phyloP scores from a whole-genome alignment of 2,329 filamentous ascomycete species.

The Cadophora gregata region DNA sequence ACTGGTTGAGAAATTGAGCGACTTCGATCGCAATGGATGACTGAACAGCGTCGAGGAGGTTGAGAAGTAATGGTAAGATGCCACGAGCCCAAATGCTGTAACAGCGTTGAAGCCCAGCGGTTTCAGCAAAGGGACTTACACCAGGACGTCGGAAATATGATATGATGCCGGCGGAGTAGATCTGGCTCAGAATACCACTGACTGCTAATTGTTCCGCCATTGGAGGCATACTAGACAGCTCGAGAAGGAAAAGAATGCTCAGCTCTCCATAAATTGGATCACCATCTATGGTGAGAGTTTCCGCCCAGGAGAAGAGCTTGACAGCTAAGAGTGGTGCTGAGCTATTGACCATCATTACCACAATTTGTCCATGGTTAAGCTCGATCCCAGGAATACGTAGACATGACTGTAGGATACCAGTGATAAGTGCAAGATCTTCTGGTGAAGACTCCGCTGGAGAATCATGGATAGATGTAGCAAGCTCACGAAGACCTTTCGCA shows the following conservation, averaged over 20 bases:
- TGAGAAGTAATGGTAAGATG: conserved; percentile 85
- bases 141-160: conserved; percentile 74
- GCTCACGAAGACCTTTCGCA: conserved; percentile 78
- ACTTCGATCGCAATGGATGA: conserved; percentile 84
- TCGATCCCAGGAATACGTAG: conserved; percentile 79
- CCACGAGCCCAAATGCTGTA: conserved; percentile 92
- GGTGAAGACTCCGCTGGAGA: conserved; percentile 68
- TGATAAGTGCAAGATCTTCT: conserved; percentile 85
- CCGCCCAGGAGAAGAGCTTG: conserved; percentile 92
- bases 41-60: conserved; percentile 83
- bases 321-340: conserved; percentile 81
- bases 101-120: conserved; percentile 70
- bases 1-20: conserved; percentile 86
- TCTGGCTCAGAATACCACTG: conserved; percentile 79
- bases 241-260: conserved; percentile 85
- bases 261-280: conserved; percentile 94
- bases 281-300: conserved; percentile 75
- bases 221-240: conserved; percentile 79
- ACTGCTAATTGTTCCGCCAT: conserved; percentile 91
- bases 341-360: conserved; percentile 72
- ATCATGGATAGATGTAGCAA: conserved; percentile 84
- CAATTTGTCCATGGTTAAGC: conserved; percentile 72
- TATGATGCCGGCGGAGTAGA: conserved; percentile 80
- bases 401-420: conserved; percentile 84
- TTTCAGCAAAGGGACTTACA: conserved; percentile 80